Percentiles rank a stretch among this genome's conserved stretches.
These are phyloP conservation scores for Cyberlindnera amylophila DNA, from an alignment of 805 yeast genomes.

Conservation along the genomic window DNA sequence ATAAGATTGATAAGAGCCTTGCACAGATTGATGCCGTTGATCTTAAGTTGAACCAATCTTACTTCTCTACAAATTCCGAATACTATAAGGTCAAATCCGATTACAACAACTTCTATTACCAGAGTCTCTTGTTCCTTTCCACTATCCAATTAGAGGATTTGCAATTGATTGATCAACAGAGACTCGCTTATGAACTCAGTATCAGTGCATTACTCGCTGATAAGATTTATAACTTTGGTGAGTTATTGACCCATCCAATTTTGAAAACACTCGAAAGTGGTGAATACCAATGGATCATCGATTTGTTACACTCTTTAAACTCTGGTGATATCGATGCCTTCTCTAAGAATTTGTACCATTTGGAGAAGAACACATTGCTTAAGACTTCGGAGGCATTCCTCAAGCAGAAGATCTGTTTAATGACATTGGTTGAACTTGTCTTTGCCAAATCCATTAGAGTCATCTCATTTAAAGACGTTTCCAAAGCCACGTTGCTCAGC, in stretches of 20 bases:
- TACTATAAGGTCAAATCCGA: constrained; percentile 71
- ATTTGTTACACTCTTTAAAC: constrained; percentile 67
- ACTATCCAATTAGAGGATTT: constrained; percentile 52
- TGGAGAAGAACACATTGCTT: constrained; percentile 51
- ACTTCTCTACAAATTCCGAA: constrained; percentile 74
- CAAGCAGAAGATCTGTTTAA: constrained; percentile 86
- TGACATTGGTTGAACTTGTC: constrained; percentile 85
- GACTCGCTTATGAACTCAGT: constrained; percentile 70
- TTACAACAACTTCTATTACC: constrained; percentile 76
- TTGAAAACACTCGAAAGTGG: constrained; percentile 46
- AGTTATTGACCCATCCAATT: constrained; percentile 85
- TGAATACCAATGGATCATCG: constrained; percentile 65
- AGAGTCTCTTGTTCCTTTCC: constrained; percentile 77
- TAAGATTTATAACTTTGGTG: constrained; percentile 92
- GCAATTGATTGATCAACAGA: constrained; percentile 37
- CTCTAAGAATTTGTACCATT: constrained; percentile 43
- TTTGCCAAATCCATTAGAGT: constrained; percentile 75
- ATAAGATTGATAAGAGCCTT: constrained; percentile 52
- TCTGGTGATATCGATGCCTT: constrained; percentile 72
- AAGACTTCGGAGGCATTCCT: constrained; percentile 59
- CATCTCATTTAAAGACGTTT: constrained; percentile 68
- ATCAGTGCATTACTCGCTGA: constrained; percentile 89
- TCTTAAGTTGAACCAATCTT: constrained; percentile 72
- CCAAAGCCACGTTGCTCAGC: constrained; percentile 60
- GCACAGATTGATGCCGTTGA: constrained; percentile 56